Conservation (phyloP, 306 rosid genomes). For the Macrotyloma uniflorum region DNA sequence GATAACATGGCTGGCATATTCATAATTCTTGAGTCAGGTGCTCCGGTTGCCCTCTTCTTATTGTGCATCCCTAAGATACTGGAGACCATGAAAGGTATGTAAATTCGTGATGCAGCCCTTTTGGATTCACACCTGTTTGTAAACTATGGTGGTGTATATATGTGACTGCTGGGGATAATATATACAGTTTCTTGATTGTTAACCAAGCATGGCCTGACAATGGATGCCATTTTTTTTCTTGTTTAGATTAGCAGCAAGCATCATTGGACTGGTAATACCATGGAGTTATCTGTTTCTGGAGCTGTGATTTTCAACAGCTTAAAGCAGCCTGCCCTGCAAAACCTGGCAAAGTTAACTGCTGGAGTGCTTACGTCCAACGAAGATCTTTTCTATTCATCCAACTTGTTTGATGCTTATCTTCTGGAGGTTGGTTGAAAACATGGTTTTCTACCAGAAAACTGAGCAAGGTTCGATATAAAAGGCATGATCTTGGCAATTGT, state of each 20-base stretch:
- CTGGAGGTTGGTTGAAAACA: slow-evolving; percentile 34
- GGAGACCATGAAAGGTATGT: slow-evolving; percentile 64
- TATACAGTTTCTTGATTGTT: slow-evolving; percentile 18
- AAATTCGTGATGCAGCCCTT: not conserved
- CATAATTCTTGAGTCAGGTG: slow-evolving; percentile 49
- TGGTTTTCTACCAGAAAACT: slow-evolving; percentile 42
- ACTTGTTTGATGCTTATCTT: slow-evolving; percentile 23
- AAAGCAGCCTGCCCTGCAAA: slow-evolving; percentile 39
- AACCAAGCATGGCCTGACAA: not conserved
- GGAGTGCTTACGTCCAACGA: slow-evolving; percentile 19
- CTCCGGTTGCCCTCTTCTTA: slow-evolving; percentile 46
- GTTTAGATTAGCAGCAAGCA: slow-evolving; percentile 39
- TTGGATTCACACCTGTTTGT: not conserved
- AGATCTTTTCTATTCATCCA: slow-evolving; percentile 25
- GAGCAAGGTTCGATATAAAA: slow-evolving; percentile 38
- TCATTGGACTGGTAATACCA: slow-evolving; percentile 31
- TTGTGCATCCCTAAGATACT: slow-evolving; percentile 44
- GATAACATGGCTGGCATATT: slow-evolving; percentile 41
- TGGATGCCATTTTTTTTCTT: not conserved
- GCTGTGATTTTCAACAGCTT: slow-evolving; percentile 48
- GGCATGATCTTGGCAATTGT: slow-evolving; percentile 17
- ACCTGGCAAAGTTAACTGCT: slow-evolving; percentile 45
- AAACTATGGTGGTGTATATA: not conserved
- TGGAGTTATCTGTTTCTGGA: slow-evolving; percentile 43
- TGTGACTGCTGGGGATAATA: not conserved